Base-by-base conservation (phyloP, 257 asterid species). In the Solanum chiquidenum region DNA sequence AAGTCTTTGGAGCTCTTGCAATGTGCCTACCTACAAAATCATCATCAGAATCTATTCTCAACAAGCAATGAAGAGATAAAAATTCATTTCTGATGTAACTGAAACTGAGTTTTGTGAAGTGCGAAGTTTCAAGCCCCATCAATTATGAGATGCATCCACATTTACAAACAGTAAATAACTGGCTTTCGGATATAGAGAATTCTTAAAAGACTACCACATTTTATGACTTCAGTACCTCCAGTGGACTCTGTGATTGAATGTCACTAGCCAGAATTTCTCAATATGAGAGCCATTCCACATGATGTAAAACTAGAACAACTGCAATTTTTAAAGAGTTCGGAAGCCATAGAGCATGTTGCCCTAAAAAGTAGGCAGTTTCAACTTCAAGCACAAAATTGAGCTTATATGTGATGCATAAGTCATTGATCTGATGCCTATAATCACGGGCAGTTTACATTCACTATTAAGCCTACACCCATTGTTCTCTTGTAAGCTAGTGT, bases 1-100 rank as follows among this genome's bases (percentile, higher is more conserved):
- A 58, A 96, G 92, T 89, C 98, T 93, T 90, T 96, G 98, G 86
- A 96, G 98, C 92, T 95, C 98, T 82, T 93, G 95, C 87, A 96
- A 87, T 86, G 98, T 96, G 92, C 91, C 93, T 91, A 96, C 91
- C 99, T 96, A 94, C 91, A 90, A 88, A 90, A 34, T 34, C 46
- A 34, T 46, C 58, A 40, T 91, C 90, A 88, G 88, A 44, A 46
- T 77, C 46, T 68, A 27, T 73, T 66, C 49, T 83, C 44, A 86
- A 84, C 84, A 87, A 35, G 52, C 9, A 79, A 76, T 27, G 14
- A 58, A 29, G 55, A 82, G 9, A 20, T 27, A 7, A n/a, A 14
- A 74, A 14, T 40, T 46, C 74, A 33, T 42, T 60, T 37, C 37
- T 49, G 68, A 49, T 73, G 3, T 46, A 86, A 29, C 34, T 23